Percentiles rank a stretch among this genome's conserved stretches.
These are phyloP conservation scores for Pulveroboletus sp. DNA, from an alignment of 768 basidiomycete genomes.

Conservation along the genomic window DNA sequence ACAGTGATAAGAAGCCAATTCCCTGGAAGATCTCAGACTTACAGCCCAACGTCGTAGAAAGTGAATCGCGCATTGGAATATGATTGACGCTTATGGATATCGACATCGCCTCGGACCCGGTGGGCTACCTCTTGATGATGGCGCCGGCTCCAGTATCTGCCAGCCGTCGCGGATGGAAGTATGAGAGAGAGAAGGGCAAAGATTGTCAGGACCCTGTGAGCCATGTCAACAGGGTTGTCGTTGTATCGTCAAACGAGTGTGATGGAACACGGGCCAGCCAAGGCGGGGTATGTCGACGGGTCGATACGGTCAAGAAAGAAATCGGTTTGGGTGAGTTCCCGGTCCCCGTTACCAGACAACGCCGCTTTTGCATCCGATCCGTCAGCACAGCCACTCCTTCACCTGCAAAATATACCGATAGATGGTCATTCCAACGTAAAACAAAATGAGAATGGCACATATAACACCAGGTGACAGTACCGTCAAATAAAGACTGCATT, in stretches of 20 bases:
- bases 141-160: conserved; percentile 33
- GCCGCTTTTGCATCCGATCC: no score
- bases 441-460: conserved; percentile 16
- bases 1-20: conserved; percentile 4
- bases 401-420: no score
- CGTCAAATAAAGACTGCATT: conserved; percentile 5
- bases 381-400: conserved; percentile 19
- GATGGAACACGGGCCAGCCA: conserved; percentile 12
- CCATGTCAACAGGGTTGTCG: conserved; percentile 12
- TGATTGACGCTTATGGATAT: conserved; percentile 36
- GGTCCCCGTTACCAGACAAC: conserved; percentile 19
- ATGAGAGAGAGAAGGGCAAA: conserved; percentile 33
- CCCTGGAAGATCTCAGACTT: conserved; percentile 12
- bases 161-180: conserved; percentile 34
- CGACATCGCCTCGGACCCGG: conserved; percentile 41
- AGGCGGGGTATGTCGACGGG: neutral
- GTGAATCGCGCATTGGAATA: conserved; percentile 42
- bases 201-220: conserved; percentile 25
- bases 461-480: conserved; percentile 13
- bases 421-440: neutral
- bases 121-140: conserved; percentile 49
- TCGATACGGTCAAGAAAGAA: no score
- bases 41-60: conserved; percentile 56
- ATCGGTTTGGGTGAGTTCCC: no score
- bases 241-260: conserved; percentile 20